These are phyloP conservation scores for Phaeosphaeriaceae sp. DNA, from an alignment of 2,329 filamentous ascomycete genomes.

Conservation along the genomic window DNA sequence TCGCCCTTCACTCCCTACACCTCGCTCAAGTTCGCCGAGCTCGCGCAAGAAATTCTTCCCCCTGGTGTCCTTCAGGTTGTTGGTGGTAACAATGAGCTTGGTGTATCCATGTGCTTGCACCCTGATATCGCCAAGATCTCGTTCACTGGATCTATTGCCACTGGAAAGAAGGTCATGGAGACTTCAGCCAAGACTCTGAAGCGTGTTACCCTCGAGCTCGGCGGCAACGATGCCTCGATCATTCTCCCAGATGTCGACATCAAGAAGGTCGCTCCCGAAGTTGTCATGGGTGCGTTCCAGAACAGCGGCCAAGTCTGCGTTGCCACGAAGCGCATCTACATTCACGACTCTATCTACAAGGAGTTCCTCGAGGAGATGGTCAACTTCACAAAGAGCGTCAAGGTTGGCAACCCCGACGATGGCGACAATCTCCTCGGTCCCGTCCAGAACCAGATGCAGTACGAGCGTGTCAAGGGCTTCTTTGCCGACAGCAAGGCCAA, in stretches of 20 bases:
- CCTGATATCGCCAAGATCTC: constrained; percentile 67
- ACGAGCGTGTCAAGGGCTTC: constrained; percentile 64
- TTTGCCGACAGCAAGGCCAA: constrained; percentile 63
- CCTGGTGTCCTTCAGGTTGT: constrained; percentile 69
- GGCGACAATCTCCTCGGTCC: constrained; percentile 63
- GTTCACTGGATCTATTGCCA: constrained; percentile 68
- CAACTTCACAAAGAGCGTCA: constrained; percentile 54
- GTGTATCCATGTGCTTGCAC: constrained; percentile 65
- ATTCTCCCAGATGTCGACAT: constrained; percentile 65
- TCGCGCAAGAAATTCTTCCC: constrained; percentile 65
- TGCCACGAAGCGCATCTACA: constrained; percentile 47
- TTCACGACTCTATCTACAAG: constrained; percentile 49
- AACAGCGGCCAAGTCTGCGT: constrained; percentile 62
- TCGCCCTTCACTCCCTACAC: constrained; percentile 66
- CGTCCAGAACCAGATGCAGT: constrained; percentile 71
- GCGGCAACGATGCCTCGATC: constrained; percentile 69
- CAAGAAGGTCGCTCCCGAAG: constrained; percentile 56
- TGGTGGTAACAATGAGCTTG: constrained; percentile 66
- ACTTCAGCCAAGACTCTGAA: constrained; percentile 65
- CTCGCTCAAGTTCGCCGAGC: constrained; percentile 65
- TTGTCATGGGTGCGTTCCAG: constrained; percentile 60
- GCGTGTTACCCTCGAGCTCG: constrained; percentile 67
- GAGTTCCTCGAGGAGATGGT: constrained; percentile 50
- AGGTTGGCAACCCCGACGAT: constrained; percentile 49
- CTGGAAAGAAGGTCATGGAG: constrained; percentile 67